Conservation (phyloP, 345 rosid genomes). For the Bruguiera gymnorhiza region DNA sequence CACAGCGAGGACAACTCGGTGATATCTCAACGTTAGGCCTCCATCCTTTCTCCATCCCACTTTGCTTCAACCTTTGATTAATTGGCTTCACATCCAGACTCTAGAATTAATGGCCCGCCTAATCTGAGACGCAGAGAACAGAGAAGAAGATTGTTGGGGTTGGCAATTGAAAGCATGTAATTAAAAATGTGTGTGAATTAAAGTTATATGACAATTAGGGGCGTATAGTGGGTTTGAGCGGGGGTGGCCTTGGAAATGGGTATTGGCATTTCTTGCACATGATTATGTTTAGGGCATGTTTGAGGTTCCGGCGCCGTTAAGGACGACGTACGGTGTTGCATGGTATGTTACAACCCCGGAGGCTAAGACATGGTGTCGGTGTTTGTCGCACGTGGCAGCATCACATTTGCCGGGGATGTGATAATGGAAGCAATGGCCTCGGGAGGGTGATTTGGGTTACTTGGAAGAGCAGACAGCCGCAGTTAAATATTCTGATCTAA, state of each 20-base stretch:
- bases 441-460: conserved; percentile 27
- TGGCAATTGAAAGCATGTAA: not conserved
- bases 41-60: conserved; percentile 53
- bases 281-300: conserved; percentile 22
- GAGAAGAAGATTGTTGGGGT: not conserved
- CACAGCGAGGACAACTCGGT: conserved; percentile 64
- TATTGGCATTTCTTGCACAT: conserved; percentile 23
- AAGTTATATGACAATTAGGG: conserved; percentile 4
- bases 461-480: conserved; percentile 29
- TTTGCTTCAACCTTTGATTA: conserved; percentile 6
- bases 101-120: no score
- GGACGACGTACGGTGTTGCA: conserved; percentile 22
- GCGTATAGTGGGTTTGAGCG: not conserved
- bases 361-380: conserved; percentile 44
- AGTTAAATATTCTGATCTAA: not conserved
- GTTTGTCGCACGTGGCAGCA: conserved; percentile 18
- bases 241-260: conserved; percentile 24
- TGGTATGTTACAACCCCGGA: conserved; percentile 25
- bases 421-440: conserved; percentile 47
- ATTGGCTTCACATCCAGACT: not conserved
- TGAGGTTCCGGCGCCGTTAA: conserved; percentile 36
- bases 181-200: not conserved
- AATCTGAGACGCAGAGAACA: no score
- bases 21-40: conserved; percentile 41
- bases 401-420: conserved; percentile 18